Evolutionary conservation across 169 alveolate genomes (phyloP).

Genomic region (Miamiensis avidus): DNA sequence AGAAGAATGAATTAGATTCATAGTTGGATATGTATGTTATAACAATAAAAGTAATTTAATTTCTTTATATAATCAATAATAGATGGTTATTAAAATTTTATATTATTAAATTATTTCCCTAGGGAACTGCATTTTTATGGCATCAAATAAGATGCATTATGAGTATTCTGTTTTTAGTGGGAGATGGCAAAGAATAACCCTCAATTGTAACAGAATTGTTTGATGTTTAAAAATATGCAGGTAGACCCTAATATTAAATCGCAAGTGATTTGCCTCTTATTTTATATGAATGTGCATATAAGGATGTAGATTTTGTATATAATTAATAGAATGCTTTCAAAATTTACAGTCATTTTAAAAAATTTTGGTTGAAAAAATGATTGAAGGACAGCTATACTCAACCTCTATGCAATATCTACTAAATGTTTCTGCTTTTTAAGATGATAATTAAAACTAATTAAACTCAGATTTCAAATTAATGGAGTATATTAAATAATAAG

Average conservation of each 20-base stretch:
- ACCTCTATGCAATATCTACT: neutral
- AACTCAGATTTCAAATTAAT: neutral
- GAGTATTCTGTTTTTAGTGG: constrained; percentile 80
- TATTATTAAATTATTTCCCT: neutral
- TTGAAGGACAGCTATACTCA: neutral
- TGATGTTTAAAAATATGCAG: constrained; percentile 56
- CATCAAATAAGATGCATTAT: constrained; percentile 81
- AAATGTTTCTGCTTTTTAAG: too few species aligned
- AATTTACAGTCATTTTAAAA: constrained; percentile 3
- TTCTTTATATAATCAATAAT: too few species aligned
- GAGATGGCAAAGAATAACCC: constrained; percentile 72
- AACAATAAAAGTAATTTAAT: constrained; percentile 26
- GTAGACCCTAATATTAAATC: constrained; percentile 69
- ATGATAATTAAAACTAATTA: neutral
- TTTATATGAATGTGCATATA: constrained; percentile 76
- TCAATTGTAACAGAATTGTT: constrained; percentile 63
- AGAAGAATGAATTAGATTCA: constrained; percentile 32
- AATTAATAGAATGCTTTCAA: neutral
- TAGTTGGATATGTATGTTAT: constrained; percentile 45
- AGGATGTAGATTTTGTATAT: constrained; percentile 27
- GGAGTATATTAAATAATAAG: too few species aligned
- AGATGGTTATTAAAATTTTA: too few species aligned
- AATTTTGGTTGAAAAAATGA: constrained; percentile 1
- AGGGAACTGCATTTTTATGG: constrained; percentile 86
- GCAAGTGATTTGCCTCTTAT: constrained; percentile 76